Evolutionary conservation across 345 rosid genomes (phyloP).

Genomic region (Erodium maritimum): DNA sequence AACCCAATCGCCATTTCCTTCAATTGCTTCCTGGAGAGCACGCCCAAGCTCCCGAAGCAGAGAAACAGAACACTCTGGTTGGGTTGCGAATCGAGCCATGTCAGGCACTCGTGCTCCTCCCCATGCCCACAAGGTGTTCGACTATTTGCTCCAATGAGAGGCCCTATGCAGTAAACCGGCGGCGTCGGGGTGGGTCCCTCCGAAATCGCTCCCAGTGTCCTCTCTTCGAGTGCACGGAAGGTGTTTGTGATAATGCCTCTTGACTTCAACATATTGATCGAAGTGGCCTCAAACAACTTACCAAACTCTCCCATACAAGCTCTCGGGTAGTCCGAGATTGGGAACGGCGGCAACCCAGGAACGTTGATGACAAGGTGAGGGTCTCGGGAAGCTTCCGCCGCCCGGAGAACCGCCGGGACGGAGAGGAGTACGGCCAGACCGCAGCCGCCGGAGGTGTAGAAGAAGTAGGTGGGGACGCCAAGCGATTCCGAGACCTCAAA

Average conservation of each 20-base stretch:
- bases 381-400: neutral
- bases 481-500: constrained; percentile 4
- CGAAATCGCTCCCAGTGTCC: constrained; percentile 4
- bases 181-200: constrained; percentile 8
- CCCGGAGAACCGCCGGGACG: constrained; percentile 4
- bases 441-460: constrained; percentile 10
- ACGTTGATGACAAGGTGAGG: neutral
- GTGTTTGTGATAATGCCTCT: constrained; percentile 16
- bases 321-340: neutral
- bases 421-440: constrained; percentile 8
- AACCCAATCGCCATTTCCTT: constrained; percentile 14
- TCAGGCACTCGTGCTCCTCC: constrained; percentile 3
- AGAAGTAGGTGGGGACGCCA: constrained; percentile 14
- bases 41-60: constrained; percentile 13
- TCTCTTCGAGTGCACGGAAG: constrained; percentile 12
- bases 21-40: constrained; percentile 5
- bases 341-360: constrained; percentile 1
- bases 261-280: constrained; percentile 4
- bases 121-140: neutral
- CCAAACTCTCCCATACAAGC: neutral
- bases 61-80: constrained; percentile 16
- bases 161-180: constrained; percentile 11
- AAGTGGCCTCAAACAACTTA: neutral
- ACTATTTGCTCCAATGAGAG: neutral
- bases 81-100: constrained; percentile 19